phyloP scores from a whole-genome alignment of 2,329 filamentous ascomycete genomes.

The Myriangium duriaei region DNA sequence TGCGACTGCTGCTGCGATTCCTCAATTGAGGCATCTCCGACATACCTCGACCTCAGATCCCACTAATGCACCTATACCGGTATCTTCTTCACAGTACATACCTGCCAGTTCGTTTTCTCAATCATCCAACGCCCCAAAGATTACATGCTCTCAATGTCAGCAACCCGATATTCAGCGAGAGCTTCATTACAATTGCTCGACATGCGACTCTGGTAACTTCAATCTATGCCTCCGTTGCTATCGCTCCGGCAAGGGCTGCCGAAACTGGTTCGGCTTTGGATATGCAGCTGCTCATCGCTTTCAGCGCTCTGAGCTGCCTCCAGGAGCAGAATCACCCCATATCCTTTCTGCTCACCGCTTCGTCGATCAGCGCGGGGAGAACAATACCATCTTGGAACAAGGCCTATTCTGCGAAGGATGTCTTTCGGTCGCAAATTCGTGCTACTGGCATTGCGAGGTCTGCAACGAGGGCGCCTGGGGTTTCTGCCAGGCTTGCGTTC shows the following conservation, averaged over 20 bases:
- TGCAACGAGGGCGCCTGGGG: conserved; percentile 95
- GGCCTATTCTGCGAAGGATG: conserved; percentile 80
- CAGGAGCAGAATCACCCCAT: conserved; percentile 38
- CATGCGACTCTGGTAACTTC: conserved; percentile 59
- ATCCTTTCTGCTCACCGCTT: conserved; percentile 38
- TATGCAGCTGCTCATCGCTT: conserved; percentile 47
- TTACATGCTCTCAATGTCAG: conserved; percentile 60
- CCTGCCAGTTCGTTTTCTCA: too few species aligned
- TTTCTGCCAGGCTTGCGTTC: conserved; percentile 79
- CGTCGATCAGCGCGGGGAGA: not conserved
- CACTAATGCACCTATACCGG: not conserved
- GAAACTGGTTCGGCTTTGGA: conserved; percentile 82
- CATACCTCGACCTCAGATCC: conserved; percentile 7
- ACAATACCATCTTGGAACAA: conserved; percentile 42
- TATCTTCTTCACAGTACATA: not conserved
- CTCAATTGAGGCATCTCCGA: conserved; percentile 3
- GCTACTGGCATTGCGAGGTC: conserved; percentile 76
- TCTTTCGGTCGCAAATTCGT: conserved; percentile 59
- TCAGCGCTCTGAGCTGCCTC: conserved; percentile 27
- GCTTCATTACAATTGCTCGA: conserved; percentile 69
- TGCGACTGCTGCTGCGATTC: not conserved
- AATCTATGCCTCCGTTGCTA: conserved; percentile 77
- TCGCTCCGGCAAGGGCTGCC: conserved; percentile 60
- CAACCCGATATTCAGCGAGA: conserved; percentile 68
- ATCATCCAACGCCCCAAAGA: conserved; percentile 53